phyloP scores from a whole-genome alignment of 2,329 filamentous ascomycete species.

The Colletotrichum plurivorum region DNA sequence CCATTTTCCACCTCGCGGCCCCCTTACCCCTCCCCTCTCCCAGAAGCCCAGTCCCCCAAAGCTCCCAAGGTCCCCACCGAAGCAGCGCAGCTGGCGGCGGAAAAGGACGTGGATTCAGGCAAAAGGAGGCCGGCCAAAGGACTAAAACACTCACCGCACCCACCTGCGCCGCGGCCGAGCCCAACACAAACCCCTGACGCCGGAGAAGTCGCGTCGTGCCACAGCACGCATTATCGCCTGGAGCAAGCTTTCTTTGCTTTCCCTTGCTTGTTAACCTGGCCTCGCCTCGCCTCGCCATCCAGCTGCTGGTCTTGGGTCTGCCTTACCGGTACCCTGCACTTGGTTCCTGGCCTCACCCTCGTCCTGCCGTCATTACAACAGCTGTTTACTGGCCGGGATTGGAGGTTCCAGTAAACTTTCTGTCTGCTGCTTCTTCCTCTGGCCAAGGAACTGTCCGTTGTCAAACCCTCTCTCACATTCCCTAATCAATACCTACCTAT shows the following conservation, averaged over 20 bases:
- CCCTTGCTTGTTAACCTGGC: slow-evolving; percentile 11
- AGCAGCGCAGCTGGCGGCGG: slow-evolving; percentile 10
- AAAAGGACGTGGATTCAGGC: slow-evolving; percentile 13
- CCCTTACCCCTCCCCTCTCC: slow-evolving; percentile 9
- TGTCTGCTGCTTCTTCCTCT: slow-evolving; percentile 22
- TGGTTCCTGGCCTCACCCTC: slow-evolving; percentile 23
- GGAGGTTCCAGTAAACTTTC: slow-evolving; percentile 33
- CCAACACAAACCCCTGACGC: slow-evolving; percentile 38
- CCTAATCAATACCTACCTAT: background rate
- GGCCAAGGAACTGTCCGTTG: slow-evolving; percentile 15
- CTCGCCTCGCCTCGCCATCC: background rate
- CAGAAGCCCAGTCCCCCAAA: background rate
- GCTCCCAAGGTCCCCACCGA: slow-evolving; percentile 4
- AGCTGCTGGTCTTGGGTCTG: too few species aligned
- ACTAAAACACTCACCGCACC: slow-evolving; percentile 18
- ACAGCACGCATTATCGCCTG: slow-evolving; percentile 25
- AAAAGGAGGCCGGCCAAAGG: slow-evolving; percentile 9
- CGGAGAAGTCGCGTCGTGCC: slow-evolving; percentile 34
- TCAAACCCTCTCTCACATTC: slow-evolving; percentile 3
- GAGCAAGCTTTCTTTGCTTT: slow-evolving; percentile 6
- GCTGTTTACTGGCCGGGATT: slow-evolving; percentile 26
- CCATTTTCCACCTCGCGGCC: slow-evolving; percentile 14
- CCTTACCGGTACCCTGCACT: background rate
- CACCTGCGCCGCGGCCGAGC: slow-evolving; percentile 29
- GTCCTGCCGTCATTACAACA: slow-evolving; percentile 26